Evolutionary conservation across 1,284 basidiomycete species (phyloP).

Genomic region (Omphalotus olearius): DNA sequence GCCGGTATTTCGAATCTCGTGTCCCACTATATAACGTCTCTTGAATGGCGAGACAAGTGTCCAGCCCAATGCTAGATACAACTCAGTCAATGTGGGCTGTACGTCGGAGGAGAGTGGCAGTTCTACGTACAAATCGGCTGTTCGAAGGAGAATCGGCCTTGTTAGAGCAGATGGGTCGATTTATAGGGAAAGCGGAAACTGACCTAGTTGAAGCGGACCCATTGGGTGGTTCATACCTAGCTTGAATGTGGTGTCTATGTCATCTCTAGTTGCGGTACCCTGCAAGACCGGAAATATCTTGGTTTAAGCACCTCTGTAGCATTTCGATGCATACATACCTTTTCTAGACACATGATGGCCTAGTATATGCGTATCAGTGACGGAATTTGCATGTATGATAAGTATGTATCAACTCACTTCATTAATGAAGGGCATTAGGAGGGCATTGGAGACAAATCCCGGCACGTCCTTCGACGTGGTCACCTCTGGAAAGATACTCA

Average conservation of each 20-base stretch:
- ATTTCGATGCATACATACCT: conserved; percentile 35
- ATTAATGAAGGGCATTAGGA: conserved; percentile 91
- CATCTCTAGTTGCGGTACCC: conserved; percentile 88
- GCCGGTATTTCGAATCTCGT: conserved; percentile 96
- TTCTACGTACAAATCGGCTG: conserved; percentile 73
- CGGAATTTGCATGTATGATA: neutral
- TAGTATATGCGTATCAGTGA: conserved; percentile 27
- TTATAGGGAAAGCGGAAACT: conserved; percentile 16
- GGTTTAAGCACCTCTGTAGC: neutral
- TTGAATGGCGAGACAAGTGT: conserved; percentile 89
- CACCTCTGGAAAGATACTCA: conserved; percentile 54
- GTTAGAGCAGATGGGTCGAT: neutral
- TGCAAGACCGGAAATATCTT: conserved; percentile 25
- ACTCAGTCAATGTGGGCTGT: too few species aligned
- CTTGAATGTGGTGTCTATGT: conserved; percentile 92
- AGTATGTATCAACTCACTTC: conserved; percentile 46
- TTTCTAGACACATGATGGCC: conserved; percentile 91
- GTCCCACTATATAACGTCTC: conserved; percentile 87
- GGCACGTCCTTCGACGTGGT: conserved; percentile 87
- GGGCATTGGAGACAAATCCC: conserved; percentile 85
- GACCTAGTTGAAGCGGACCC: conserved; percentile 84
- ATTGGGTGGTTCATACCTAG: conserved; percentile 96
- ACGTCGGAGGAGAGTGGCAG: conserved; percentile 9
- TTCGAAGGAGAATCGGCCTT: neutral
- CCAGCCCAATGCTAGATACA: conserved; percentile 78